Conservation (phyloP, 2,329 filamentous ascomycete species). For the Ceratocystis papillata region DNA sequence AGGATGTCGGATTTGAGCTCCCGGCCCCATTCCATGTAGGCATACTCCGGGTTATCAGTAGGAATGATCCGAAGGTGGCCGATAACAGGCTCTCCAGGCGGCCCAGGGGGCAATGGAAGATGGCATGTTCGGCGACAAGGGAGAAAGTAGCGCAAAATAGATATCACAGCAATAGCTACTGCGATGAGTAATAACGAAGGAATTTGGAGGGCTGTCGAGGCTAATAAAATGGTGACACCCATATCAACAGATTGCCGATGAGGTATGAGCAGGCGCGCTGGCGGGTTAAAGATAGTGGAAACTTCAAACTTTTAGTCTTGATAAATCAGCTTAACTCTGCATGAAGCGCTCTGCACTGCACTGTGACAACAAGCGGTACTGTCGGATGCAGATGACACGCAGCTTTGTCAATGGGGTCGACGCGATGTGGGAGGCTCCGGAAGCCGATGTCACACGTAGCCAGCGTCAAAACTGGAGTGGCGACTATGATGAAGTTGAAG, state of each 20-base stretch:
- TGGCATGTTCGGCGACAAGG: neutral
- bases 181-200: neutral
- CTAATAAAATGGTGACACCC: neutral
- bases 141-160: neutral
- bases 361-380: neutral
- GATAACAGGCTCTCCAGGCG: conserved; percentile 33
- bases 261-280: too few species aligned
- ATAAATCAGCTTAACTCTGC: neutral
- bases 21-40: conserved; percentile 30
- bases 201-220: neutral
- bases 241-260: neutral
- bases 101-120: conserved; percentile 30
- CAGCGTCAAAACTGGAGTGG: neutral
- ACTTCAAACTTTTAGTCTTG: neutral
- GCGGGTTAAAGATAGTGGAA: neutral
- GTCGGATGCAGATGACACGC: neutral
- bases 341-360: neutral
- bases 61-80: conserved; percentile 38
- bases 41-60: conserved; percentile 29
- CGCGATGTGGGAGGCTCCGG: neutral
- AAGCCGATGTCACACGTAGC: neutral
- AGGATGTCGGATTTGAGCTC: conserved; percentile 45
- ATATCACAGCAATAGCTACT: neutral
- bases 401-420: neutral
- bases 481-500: neutral